Conservation (phyloP, 2,329 filamentous ascomycete species). For the Penicillium sp. region DNA sequence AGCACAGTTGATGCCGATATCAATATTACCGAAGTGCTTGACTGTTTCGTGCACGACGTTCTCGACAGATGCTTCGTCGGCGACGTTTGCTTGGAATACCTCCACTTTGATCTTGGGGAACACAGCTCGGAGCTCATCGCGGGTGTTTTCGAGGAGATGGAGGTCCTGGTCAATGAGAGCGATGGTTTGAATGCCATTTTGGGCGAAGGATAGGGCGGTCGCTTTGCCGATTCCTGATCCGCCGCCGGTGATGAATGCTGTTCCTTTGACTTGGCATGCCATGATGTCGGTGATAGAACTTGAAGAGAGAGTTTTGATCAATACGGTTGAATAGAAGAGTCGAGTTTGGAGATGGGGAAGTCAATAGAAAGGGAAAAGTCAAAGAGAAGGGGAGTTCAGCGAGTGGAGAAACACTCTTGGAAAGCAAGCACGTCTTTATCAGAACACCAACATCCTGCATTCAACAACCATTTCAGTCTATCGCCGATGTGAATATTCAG, state of each 20-base stretch:
- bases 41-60: slow-evolving; percentile 48
- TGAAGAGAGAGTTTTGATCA: neutral
- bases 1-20: slow-evolving; percentile 61
- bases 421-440: neutral
- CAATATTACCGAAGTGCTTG: slow-evolving; percentile 56
- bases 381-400: no score
- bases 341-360: neutral
- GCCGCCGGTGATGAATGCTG: slow-evolving; percentile 34
- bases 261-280: slow-evolving; percentile 28
- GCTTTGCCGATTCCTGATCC: slow-evolving; percentile 56
- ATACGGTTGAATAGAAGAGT: no score
- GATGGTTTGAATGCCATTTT: slow-evolving; percentile 52
- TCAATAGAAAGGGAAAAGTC: neutral
- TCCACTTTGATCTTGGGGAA: slow-evolving; percentile 50
- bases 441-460: neutral
- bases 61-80: slow-evolving; percentile 49
- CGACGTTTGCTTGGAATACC: slow-evolving; percentile 52
- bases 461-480: neutral
- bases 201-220: slow-evolving; percentile 54
- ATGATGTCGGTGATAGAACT: slow-evolving; percentile 4
- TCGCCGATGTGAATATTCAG: neutral
- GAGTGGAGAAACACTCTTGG: neutral
- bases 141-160: slow-evolving; percentile 39
- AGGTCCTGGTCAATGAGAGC: slow-evolving; percentile 56
- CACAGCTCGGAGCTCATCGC: slow-evolving; percentile 35